Base-by-base conservation (phyloP, 208 protist genomes). In the Herpetomonas tarakana region DNA sequence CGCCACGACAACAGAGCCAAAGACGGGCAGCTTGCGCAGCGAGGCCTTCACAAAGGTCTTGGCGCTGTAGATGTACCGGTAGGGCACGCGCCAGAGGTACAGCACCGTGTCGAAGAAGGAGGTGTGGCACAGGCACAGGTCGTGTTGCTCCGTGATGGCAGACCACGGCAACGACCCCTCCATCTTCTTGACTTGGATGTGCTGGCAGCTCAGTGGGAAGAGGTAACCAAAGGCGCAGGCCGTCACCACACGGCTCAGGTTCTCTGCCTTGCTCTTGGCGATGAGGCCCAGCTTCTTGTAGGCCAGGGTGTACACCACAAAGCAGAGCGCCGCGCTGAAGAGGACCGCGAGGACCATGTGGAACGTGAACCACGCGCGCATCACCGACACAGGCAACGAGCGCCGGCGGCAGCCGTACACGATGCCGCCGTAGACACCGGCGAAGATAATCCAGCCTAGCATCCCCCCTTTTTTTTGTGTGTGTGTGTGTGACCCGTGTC, bases 91-190 rank as follows among this genome's bases (percentile, higher is more conserved):
- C 74, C 73, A 81, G 14, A 90, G 58, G 59, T 80, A 90, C 11
- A 93, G 62, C 19, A 94, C 29, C 0, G 77, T 85, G 71, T 96
- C 91, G 31, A 92, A 93, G 79, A 92, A 93, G 47, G 81, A 91
- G 9, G 87, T 81, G 80, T 96, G 91, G 57, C 78, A 87, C 25
- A 92, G 57, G 52, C 86, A 86, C 2, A 93, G 51, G 44, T 76
- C 73, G 60, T 88, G 77, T 38, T 76, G 68, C 54, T 52, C 30
- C n/a, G 58, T 73, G 44, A 94, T 83, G 35, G 68, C 61, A 11
- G 65, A 68, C 54, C 60, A 79, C 28, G 65, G 63, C 38, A 94
- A 65, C 1, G 82, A 90, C 2, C 74, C 80, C 24, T 77, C 68
- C 76, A 92, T 76, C 52, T 74, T 39, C 57, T 82, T 62, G 9